Conservation (phyloP, 2,329 filamentous ascomycete genomes). For the Monosporascus sp. region DNA sequence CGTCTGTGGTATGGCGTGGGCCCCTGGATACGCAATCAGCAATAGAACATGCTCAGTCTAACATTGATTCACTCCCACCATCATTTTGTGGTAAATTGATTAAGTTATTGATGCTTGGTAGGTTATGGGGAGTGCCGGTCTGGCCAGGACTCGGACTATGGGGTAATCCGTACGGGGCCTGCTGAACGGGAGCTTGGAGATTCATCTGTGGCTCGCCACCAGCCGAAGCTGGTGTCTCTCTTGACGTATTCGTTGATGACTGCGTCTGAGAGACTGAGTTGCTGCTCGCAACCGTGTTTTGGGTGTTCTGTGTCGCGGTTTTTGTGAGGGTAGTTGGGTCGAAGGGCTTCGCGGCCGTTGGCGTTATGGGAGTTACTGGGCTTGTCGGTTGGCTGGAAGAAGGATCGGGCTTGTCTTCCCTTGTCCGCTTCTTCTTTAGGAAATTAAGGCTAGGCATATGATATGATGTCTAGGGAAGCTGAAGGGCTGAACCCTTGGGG, state of each 20-base stretch:
- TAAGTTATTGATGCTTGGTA: conserved; percentile 77
- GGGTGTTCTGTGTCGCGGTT: conserved; percentile 24
- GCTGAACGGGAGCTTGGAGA: conserved; percentile 23
- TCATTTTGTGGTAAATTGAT: conserved; percentile 60
- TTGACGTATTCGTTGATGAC: conserved; percentile 11
- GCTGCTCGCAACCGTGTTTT: conserved; percentile 8
- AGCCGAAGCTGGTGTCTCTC: conserved; percentile 23
- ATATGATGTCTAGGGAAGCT: conserved; percentile 25
- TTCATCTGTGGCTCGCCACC: conserved; percentile 28
- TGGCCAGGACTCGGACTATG: conserved; percentile 27
- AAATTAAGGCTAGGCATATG: conserved; percentile 92
- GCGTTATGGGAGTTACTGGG: conserved; percentile 55
- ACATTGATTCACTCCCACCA: conserved; percentile 12
- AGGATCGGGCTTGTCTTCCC: conserved; percentile 74
- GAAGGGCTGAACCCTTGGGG: conserved; percentile 17
- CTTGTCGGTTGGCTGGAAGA: conserved; percentile 61
- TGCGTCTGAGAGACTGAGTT: conserved; percentile 16
- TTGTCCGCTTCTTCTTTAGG: conserved; percentile 98
- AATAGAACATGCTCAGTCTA: not conserved
- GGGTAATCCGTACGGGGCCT: conserved; percentile 39
- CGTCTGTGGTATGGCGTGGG: conserved; percentile 19
- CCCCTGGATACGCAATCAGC: conserved; percentile 10
- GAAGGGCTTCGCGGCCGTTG: conserved; percentile 49
- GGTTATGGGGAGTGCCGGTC: conserved; percentile 50
- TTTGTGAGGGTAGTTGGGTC: conserved; percentile 36